Conservation (phyloP, 2,329 filamentous ascomycete genomes). For the Colletotrichum plurivorum region DNA sequence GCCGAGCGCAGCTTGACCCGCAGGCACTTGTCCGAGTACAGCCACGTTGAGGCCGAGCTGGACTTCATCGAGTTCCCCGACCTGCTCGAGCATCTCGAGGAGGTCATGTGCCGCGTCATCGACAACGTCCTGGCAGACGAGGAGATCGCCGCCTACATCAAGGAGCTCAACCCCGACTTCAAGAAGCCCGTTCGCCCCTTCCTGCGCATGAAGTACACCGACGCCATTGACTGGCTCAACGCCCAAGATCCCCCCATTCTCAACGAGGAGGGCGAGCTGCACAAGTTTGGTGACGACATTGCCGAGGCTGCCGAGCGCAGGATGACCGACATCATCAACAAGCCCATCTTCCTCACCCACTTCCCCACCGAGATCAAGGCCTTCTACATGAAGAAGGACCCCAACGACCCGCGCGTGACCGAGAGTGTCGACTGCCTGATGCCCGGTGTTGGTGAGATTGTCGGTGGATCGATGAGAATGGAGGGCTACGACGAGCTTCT, state of each 20-base stretch:
- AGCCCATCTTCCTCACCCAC: slow-evolving; percentile 95
- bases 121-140: slow-evolving; percentile 83
- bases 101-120: slow-evolving; percentile 88
- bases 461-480: slow-evolving; percentile 97
- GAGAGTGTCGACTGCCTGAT: slow-evolving; percentile 90
- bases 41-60: slow-evolving; percentile 95
- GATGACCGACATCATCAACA: slow-evolving; percentile 98
- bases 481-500: slow-evolving; percentile 91
- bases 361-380: slow-evolving; percentile 98
- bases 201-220: slow-evolving; percentile 93
- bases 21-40: slow-evolving; percentile 95
- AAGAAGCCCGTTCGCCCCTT: slow-evolving; percentile 86
- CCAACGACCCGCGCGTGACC: slow-evolving; percentile 84
- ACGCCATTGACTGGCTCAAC: slow-evolving; percentile 94
- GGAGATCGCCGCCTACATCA: slow-evolving; percentile 79
- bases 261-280: slow-evolving; percentile 92
- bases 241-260: slow-evolving; percentile 84
- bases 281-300: slow-evolving; percentile 96
- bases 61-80: slow-evolving; percentile 96
- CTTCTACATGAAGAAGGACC: slow-evolving; percentile 98
- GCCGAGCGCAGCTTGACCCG: slow-evolving; percentile 96
- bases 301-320: slow-evolving; percentile 95
- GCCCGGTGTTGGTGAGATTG: slow-evolving; percentile 97
- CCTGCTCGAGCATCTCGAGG: slow-evolving; percentile 88
- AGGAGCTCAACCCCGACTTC: slow-evolving; percentile 93